Conservation (phyloP, 306 rosid species). For the Casuarina glauca region DNA sequence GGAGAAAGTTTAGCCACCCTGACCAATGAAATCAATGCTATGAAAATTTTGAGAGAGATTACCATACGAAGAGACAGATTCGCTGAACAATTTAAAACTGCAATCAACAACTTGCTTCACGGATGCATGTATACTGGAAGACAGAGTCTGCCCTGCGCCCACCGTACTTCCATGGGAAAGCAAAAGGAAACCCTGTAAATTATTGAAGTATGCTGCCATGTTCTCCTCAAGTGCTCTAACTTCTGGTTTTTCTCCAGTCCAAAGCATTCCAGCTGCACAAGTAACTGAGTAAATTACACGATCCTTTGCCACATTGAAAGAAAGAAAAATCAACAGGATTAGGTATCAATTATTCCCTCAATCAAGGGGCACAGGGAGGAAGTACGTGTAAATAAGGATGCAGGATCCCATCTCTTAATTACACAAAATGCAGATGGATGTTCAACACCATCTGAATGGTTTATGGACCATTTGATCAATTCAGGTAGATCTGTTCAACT, state of each 20-base stretch:
- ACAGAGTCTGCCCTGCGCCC: constrained; percentile 80
- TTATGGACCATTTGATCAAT: not conserved
- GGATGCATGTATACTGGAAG: constrained; percentile 56
- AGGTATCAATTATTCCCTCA: not conserved
- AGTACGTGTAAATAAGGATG: not conserved
- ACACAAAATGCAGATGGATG: not conserved
- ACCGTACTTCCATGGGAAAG: constrained; percentile 70
- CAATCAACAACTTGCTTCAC: constrained; percentile 73
- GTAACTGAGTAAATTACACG: constrained; percentile 8
- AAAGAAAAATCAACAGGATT: not conserved
- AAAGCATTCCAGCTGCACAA: constrained; percentile 85
- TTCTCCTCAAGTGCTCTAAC: constrained; percentile 67
- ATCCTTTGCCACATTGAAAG: constrained; percentile 3
- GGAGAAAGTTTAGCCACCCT: not conserved
- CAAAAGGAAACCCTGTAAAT: constrained; percentile 79
- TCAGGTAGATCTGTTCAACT: not conserved
- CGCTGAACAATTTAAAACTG: constrained; percentile 73
- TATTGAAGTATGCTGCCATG: constrained; percentile 73
- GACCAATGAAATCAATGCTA: no score
- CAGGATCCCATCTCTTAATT: not conserved
- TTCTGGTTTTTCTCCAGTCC: constrained; percentile 67
- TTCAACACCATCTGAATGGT: not conserved
- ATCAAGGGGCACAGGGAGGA: not conserved
- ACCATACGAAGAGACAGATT: constrained; percentile 69
- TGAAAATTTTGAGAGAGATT: constrained; percentile 11